A percentile compares a stretch with the other conserved stretches of the same genome.
These are phyloP conservation scores for Taiozyma onychis DNA, from an alignment of 1,139 yeast species.

Conservation along the genomic window DNA sequence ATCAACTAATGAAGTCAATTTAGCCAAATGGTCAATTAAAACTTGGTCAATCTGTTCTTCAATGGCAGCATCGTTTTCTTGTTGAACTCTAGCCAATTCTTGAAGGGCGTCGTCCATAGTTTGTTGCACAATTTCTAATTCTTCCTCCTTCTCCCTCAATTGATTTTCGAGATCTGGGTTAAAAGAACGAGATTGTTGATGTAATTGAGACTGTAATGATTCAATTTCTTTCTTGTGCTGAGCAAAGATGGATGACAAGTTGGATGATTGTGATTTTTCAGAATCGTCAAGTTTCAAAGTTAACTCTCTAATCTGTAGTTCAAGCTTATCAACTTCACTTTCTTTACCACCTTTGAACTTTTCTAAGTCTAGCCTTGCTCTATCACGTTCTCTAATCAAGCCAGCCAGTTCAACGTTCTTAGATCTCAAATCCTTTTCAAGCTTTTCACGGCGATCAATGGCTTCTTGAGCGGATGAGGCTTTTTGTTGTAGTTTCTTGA, in stretches of 20 bases:
- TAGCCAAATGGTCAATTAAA: slow-evolving; percentile 42
- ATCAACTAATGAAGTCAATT: slow-evolving; percentile 59
- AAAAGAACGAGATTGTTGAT: slow-evolving; percentile 17
- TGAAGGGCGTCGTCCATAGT: slow-evolving; percentile 70
- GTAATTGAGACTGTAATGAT: slow-evolving; percentile 36
- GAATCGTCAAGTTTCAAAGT: slow-evolving; percentile 55
- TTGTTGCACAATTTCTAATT: slow-evolving; percentile 73
- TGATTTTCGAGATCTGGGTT: slow-evolving; percentile 37
- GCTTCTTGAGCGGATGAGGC: slow-evolving; percentile 94
- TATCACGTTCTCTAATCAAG: slow-evolving; percentile 81
- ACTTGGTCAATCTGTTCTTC: slow-evolving; percentile 57
- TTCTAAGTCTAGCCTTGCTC: slow-evolving; percentile 81
- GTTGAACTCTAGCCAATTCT: slow-evolving; percentile 52
- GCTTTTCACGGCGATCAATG: slow-evolving; percentile 73
- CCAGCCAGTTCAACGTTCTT: slow-evolving; percentile 88
- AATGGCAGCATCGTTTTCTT: slow-evolving; percentile 47
- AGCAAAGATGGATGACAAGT: slow-evolving; percentile 53
- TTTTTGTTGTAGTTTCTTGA: slow-evolving; percentile 81
- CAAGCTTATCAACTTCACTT: slow-evolving; percentile 61
- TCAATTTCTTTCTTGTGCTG: slow-evolving; percentile 58
- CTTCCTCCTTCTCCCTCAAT: slow-evolving; percentile 68
- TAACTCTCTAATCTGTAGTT: slow-evolving; percentile 60
- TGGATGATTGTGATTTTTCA: slow-evolving; percentile 64
- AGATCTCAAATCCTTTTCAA: slow-evolving; percentile 79
- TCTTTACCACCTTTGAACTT: slow-evolving; percentile 62